A percentile compares a stretch with the other conserved stretches of the same genome.
Conservation (phyloP, 805 yeast species). For the Kurtzmaniella cleridarum region DNA sequence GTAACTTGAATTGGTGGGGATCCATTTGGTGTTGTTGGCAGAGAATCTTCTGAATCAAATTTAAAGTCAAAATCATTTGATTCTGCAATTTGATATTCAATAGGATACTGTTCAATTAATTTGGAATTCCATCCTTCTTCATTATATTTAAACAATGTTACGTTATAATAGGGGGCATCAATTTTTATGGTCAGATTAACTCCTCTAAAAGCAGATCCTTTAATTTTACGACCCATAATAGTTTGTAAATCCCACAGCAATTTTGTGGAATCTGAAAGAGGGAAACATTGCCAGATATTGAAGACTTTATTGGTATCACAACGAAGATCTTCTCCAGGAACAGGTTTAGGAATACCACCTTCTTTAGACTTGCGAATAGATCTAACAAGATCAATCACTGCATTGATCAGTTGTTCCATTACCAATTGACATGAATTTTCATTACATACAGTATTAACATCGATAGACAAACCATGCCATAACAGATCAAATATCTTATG, state of each 20-base stretch:
- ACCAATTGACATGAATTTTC: slow-evolving; percentile 38
- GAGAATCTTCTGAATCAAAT: slow-evolving; percentile 43
- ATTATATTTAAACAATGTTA: slow-evolving; percentile 10
- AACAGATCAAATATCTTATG: slow-evolving; percentile 84
- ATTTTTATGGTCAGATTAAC: slow-evolving; percentile 34
- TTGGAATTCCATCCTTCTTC: slow-evolving; percentile 5
- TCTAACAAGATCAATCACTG: slow-evolving; percentile 67
- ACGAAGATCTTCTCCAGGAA: slow-evolving; percentile 58
- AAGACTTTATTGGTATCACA: slow-evolving; percentile 64
- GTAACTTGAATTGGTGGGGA: slow-evolving; percentile 71
- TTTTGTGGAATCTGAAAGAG: slow-evolving; percentile 49
- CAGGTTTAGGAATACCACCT: slow-evolving; percentile 78
- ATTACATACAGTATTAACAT: slow-evolving; percentile 54
- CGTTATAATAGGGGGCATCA: slow-evolving; percentile 43
- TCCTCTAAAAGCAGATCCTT: slow-evolving; percentile 50
- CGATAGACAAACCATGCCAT: slow-evolving; percentile 94
- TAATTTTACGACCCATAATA: slow-evolving; percentile 64
- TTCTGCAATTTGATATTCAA: slow-evolving; percentile 13
- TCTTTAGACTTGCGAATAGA: slow-evolving; percentile 52
- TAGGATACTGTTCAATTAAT: slow-evolving; percentile 3
- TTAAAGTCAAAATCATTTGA: slow-evolving; percentile 26
- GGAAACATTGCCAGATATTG: slow-evolving; percentile 73
- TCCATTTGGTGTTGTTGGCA: slow-evolving; percentile 30
- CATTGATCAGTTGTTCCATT: slow-evolving; percentile 63
- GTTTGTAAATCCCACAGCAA: slow-evolving; percentile 51